Percentiles rank a stretch among this genome's conserved stretches.
Evolutionary conservation across 208 protist species (phyloP).

Genomic region (Leishmania tarentolae): DNA sequence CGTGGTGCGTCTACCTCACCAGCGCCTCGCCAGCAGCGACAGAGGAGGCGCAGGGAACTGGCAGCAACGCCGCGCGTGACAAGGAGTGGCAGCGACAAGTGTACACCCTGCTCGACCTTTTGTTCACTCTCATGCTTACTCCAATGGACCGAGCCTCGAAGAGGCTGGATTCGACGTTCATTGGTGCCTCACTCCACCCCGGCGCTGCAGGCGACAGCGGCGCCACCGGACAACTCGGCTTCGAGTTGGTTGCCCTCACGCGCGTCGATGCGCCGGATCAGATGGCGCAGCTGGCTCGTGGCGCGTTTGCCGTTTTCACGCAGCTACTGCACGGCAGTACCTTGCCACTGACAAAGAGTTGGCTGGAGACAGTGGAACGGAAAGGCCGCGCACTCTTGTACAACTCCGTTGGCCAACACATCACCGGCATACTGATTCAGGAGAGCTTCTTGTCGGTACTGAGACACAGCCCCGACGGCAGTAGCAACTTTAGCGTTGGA

Average conservation of each 20-base stretch:
- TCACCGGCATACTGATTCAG: constrained; percentile 75
- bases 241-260: constrained; percentile 71
- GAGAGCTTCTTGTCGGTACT: constrained; percentile 76
- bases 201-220: constrained; percentile 12
- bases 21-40: constrained; percentile 20
- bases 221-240: constrained; percentile 23
- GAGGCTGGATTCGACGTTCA: constrained; percentile 72
- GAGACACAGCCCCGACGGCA: constrained; percentile 65
- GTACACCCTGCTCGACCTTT: constrained; percentile 70
- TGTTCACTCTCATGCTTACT: constrained; percentile 70
- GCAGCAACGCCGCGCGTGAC: constrained; percentile 9
- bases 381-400: constrained; percentile 68
- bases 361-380: constrained; percentile 83
- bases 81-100: constrained; percentile 57
- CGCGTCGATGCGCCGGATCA: constrained; percentile 40
- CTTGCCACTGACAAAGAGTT: constrained; percentile 64
- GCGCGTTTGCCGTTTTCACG: constrained; percentile 75
- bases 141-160: constrained; percentile 32
- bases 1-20: constrained; percentile 69
- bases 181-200: constrained; percentile 37
- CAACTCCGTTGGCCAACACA: constrained; percentile 66
- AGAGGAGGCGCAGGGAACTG: constrained; percentile 15
- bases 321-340: constrained; percentile 67
- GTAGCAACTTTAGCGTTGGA: constrained; percentile 59
- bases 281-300: constrained; percentile 77